phyloP scores from a whole-genome alignment of 164 flowering plant species.

The Magnolia sinica region DNA sequence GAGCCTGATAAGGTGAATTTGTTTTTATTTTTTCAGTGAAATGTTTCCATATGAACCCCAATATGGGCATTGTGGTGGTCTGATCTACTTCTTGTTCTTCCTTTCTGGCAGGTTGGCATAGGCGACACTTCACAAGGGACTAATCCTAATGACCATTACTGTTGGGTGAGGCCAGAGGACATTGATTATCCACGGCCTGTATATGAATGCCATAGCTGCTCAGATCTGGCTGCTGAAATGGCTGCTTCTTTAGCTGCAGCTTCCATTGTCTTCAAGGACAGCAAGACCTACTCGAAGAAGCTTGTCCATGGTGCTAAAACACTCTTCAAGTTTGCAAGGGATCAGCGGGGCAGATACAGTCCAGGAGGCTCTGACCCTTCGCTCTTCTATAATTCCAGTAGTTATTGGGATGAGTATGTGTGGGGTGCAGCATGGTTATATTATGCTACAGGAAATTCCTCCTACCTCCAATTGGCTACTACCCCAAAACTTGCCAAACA shows the following conservation, averaged over 20 bases:
- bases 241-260: conserved; percentile 96
- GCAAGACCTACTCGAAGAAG: conserved; percentile 85
- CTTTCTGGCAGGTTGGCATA: conserved; percentile 53
- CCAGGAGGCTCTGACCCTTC: conserved; percentile 51
- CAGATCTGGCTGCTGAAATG: conserved; percentile 98
- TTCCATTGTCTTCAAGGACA: conserved; percentile 94
- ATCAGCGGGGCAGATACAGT: conserved; percentile 82
- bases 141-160: conserved; percentile 82
- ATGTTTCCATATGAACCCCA: background rate
- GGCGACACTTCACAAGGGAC: conserved; percentile 74
- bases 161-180: conserved; percentile 98
- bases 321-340: conserved; percentile 71
- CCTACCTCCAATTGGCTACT: conserved; percentile 80
- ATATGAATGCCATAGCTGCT: conserved; percentile 56
- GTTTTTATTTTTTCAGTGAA: background rate
- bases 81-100: background rate
- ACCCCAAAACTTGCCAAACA: conserved; percentile 66
- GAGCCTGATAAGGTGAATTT: background rate
- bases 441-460: conserved; percentile 84
- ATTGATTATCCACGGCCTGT: conserved; percentile 80
- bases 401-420: conserved; percentile 88
- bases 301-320: conserved; percentile 92
- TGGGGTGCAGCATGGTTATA: conserved; percentile 98
- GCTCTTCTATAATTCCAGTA: conserved; percentile 73
- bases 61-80: background rate